Conservation (phyloP, 805 yeast genomes). For the Ogataea parapolymorpha region DNA sequence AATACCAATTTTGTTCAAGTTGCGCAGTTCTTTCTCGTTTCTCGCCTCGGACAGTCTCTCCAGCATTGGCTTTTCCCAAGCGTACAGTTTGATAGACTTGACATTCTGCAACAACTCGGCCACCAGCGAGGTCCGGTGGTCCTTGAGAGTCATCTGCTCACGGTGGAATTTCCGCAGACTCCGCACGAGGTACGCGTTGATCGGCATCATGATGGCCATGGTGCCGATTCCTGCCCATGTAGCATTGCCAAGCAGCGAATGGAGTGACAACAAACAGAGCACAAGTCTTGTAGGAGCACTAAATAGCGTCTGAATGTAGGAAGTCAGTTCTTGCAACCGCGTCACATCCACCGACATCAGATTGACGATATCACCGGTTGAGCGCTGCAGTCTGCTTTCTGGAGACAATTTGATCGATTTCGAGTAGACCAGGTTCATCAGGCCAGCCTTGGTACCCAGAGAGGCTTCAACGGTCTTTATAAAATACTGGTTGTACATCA, state of each 20-base stretch:
- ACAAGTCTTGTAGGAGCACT: slow-evolving; percentile 58
- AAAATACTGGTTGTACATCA: slow-evolving; percentile 66
- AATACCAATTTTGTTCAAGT: slow-evolving; percentile 47
- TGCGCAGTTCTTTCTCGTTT: slow-evolving; percentile 55
- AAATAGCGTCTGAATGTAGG: slow-evolving; percentile 50
- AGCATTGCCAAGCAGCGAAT: slow-evolving; percentile 54
- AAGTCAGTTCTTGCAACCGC: slow-evolving; percentile 58
- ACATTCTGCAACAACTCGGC: slow-evolving; percentile 58
- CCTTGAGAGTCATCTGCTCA: slow-evolving; percentile 61
- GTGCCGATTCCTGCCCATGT: slow-evolving; percentile 54
- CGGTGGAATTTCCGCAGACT: slow-evolving; percentile 44
- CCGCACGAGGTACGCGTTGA: slow-evolving; percentile 48
- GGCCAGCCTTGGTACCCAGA: slow-evolving; percentile 59
- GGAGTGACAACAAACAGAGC: slow-evolving; percentile 51
- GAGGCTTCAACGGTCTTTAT: slow-evolving; percentile 57
- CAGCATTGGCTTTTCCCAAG: slow-evolving; percentile 68
- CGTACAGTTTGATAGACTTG: slow-evolving; percentile 62
- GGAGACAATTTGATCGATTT: slow-evolving; percentile 70
- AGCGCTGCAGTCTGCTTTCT: slow-evolving; percentile 53
- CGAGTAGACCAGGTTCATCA: slow-evolving; percentile 64
- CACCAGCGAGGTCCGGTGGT: slow-evolving; percentile 54
- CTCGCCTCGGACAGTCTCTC: slow-evolving; percentile 49
- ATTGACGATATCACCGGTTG: slow-evolving; percentile 80
- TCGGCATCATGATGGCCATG: slow-evolving; percentile 55
- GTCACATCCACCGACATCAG: slow-evolving; percentile 73